Conservation (phyloP, 2,329 filamentous ascomycete species). For the Cladosporium sp. region DNA sequence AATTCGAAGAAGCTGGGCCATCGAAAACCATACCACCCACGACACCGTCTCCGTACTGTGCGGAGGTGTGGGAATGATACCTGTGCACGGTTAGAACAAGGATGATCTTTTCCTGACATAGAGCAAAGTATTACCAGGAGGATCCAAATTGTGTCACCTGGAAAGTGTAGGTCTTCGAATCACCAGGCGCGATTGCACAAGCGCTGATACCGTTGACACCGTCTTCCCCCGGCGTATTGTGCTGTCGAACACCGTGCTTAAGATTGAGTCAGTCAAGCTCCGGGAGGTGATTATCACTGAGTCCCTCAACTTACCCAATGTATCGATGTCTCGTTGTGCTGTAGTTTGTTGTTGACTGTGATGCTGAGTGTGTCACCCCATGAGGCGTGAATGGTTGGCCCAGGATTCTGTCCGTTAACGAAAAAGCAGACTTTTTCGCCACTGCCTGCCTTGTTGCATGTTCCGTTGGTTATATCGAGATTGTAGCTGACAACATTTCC, state of each 20-base stretch:
- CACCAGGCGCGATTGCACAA: conserved; percentile 47
- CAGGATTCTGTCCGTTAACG: conserved; percentile 59
- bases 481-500: conserved; percentile 32
- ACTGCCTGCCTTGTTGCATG: conserved; percentile 43
- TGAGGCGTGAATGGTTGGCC: conserved; percentile 55
- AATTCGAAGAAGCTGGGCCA: conserved; percentile 40
- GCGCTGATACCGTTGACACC: conserved; percentile 48
- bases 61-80: conserved; percentile 40
- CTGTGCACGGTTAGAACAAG: background rate
- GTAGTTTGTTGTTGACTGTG: conserved; percentile 49
- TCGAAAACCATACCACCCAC: conserved; percentile 39
- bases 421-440: conserved; percentile 36
- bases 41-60: conserved; percentile 41
- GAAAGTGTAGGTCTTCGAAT: conserved; percentile 52
- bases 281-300: background rate
- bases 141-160: conserved; percentile 44
- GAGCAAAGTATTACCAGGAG: conserved; percentile 25
- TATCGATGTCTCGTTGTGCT: conserved; percentile 48
- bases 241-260: conserved; percentile 58
- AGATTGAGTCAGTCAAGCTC: conserved; percentile 30
- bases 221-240: conserved; percentile 50
- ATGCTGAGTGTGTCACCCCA: conserved; percentile 45
- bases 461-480: conserved; percentile 31
- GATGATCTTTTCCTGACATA: background rate
- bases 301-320: conserved; percentile 4